These are phyloP conservation scores for Penicillium egyptiacum DNA, from an alignment of 495 filamentous ascomycete species.

Conservation along the genomic window DNA sequence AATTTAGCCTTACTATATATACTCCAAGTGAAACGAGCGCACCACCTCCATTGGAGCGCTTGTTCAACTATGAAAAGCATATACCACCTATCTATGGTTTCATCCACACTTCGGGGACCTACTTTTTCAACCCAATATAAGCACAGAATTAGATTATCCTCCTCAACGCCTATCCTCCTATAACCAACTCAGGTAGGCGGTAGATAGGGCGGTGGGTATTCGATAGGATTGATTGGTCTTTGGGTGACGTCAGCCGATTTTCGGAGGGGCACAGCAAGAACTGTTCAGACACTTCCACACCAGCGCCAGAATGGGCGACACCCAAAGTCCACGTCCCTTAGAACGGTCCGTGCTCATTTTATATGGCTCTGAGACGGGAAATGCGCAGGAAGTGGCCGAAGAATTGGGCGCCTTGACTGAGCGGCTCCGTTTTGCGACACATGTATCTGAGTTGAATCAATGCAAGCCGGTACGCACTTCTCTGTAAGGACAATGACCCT, in stretches of 20 bases:
- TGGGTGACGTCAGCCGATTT: slow-evolving; percentile 31
- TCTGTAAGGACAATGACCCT: neutral
- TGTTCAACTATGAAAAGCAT: too few species aligned
- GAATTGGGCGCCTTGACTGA: slow-evolving; percentile 72
- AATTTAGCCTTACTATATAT: slow-evolving; percentile 1
- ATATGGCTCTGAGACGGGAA: slow-evolving; percentile 95
- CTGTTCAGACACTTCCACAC: slow-evolving; percentile 1
- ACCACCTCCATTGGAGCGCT: too few species aligned
- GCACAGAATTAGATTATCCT: neutral
- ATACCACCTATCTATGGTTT: too few species aligned
- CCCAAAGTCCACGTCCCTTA: slow-evolving; percentile 14
- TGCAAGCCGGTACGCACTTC: slow-evolving; percentile 65
- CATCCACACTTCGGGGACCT: too few species aligned
- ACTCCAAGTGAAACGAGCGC: neutral
- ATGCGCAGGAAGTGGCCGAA: slow-evolving; percentile 82
- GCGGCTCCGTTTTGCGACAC: slow-evolving; percentile 72
- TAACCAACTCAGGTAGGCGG: neutral
- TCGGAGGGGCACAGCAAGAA: slow-evolving; percentile 12
- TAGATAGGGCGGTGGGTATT: neutral
- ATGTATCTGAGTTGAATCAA: slow-evolving; percentile 72
- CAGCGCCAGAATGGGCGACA: slow-evolving; percentile 26
- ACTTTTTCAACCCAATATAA: too few species aligned
- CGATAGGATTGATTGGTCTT: neutral
- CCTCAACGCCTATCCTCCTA: neutral
- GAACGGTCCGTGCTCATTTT: slow-evolving; percentile 69